phyloP scores from a whole-genome alignment of 2,329 filamentous ascomycete species.

The Sporothrix brasiliensis region DNA sequence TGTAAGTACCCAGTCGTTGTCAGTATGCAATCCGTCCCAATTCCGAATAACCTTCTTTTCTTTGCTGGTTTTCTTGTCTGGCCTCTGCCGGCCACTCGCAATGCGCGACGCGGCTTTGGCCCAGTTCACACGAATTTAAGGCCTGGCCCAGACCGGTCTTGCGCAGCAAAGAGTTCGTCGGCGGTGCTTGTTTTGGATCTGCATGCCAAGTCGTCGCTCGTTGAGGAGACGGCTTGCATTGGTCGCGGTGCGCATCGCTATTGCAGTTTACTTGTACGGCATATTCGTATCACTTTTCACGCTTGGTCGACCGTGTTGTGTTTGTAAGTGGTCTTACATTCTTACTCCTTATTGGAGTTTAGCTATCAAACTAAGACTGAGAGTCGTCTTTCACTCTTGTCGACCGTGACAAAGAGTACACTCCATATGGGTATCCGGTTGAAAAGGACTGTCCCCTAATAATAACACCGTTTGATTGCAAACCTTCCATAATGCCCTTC shows the following conservation, averaged over 20 bases:
- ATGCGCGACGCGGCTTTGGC: neutral
- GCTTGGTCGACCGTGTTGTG: neutral
- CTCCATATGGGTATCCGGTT: slow-evolving; percentile 34
- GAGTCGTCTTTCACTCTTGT: neutral
- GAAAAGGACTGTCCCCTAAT: slow-evolving; percentile 34
- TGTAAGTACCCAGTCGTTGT: neutral
- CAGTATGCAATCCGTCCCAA: slow-evolving; percentile 21
- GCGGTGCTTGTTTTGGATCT: slow-evolving; percentile 19
- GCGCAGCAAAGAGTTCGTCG: neutral
- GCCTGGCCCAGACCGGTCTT: neutral
- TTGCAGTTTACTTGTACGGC: no score
- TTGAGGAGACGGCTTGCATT: neutral
- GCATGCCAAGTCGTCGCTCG: neutral
- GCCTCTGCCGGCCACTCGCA: neutral
- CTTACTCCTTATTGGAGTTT: slow-evolving; percentile 15
- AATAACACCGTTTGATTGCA: slow-evolving; percentile 30
- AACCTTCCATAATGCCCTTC: slow-evolving; percentile 19
- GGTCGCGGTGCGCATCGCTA: no score
- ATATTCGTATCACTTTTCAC: neutral
- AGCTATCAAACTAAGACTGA: slow-evolving; percentile 17
- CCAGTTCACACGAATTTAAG: slow-evolving; percentile 3
- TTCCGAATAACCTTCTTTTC: slow-evolving; percentile 3
- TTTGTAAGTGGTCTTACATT: slow-evolving; percentile 23
- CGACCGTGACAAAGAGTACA: slow-evolving; percentile 15
- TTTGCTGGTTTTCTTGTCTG: neutral